Evolutionary conservation across 768 basidiomycete genomes (phyloP).

Genomic region (Exidia glandulosa): DNA sequence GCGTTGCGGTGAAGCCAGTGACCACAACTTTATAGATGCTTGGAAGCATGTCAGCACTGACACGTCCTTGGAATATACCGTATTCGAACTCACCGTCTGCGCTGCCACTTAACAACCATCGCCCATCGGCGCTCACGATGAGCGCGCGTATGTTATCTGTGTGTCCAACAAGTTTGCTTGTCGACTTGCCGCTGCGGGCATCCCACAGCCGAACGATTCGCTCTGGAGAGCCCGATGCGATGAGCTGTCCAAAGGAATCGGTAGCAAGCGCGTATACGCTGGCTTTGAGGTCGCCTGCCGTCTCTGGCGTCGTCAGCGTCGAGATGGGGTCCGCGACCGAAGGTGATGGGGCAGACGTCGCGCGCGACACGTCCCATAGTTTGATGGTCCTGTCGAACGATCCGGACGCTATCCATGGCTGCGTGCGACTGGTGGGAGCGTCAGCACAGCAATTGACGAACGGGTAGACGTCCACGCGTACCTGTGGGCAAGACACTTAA

Average conservation of each 20-base stretch:
- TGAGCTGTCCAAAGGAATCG: conserved; percentile 66
- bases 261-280: conserved; percentile 64
- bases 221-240: conserved; percentile 89
- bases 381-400: conserved; percentile 92
- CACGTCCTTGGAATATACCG: conserved; percentile 6
- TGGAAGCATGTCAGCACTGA: conserved; percentile 6
- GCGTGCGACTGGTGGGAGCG: conserved; percentile 45
- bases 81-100: conserved; percentile 43
- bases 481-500: conserved; percentile 69
- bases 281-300: conserved; percentile 47
- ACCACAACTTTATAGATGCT: conserved; percentile 91
- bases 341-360: conserved; percentile 12
- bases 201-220: conserved; percentile 90
- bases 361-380: conserved; percentile 74
- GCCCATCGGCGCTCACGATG: conserved; percentile 78
- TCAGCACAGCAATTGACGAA: background rate
- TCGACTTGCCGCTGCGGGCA: conserved; percentile 71
- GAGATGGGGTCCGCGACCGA: conserved; percentile 39
- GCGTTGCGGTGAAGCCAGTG: conserved; percentile 65
- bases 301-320: conserved; percentile 58
- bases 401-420: conserved; percentile 84
- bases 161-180: conserved; percentile 84
- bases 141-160: conserved; percentile 94
- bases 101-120: conserved; percentile 82
- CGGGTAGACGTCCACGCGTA: conserved; percentile 19